Evolutionary conservation across 2,329 filamentous ascomycete genomes (phyloP), one percentile per base, ranked within the genome.

Genomic region (Elsinoe fawcettii): DNA sequence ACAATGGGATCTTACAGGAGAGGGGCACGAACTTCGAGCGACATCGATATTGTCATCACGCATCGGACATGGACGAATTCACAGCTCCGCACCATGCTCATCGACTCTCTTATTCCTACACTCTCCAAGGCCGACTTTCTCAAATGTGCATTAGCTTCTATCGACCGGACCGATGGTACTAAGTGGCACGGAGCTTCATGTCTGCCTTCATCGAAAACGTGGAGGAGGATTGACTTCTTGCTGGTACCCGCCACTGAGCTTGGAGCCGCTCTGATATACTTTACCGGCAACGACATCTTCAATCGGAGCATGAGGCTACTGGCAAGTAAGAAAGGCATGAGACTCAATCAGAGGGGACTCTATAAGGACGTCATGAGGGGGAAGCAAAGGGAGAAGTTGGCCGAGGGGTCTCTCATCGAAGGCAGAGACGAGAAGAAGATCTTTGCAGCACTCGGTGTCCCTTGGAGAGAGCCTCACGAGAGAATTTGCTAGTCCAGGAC

Each of bases 261-360:
- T 53, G 92, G 92, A 1, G 91, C 88, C 0, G 90, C 91, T 0
- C 69, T 96, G 60, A 80, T 96, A n/a, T 96, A 96, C 67, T 97
- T 96, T 66, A 96, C 92, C 0, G 92, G 92, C 1, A 93, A 96
- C 63, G 91, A 96, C 67, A 86, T 96, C 32, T 96, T 96, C 74
- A 96, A 96, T 69, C 78, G 91, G 14, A 95, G 88, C 66, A 81
- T 96, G 69, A 76, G 92, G 61, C 72, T 95, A 14, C 70, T 96
- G 61, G 90, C 90, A 12, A 82, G 83, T 37, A 90, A 83, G 71
- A 93, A 88, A 72, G 82, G 83, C 0, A 90, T 95, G 88, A 75
- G 87, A 53, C 69, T 97, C 56, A 96, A 96, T 64, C 91, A 96
- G 71, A 77, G 80, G 27, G 92, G 90, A 0, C 69, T 97, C 57